Evolutionary conservation across 768 basidiomycete genomes (phyloP).

Genomic region (Pisolithus tinctorius): DNA sequence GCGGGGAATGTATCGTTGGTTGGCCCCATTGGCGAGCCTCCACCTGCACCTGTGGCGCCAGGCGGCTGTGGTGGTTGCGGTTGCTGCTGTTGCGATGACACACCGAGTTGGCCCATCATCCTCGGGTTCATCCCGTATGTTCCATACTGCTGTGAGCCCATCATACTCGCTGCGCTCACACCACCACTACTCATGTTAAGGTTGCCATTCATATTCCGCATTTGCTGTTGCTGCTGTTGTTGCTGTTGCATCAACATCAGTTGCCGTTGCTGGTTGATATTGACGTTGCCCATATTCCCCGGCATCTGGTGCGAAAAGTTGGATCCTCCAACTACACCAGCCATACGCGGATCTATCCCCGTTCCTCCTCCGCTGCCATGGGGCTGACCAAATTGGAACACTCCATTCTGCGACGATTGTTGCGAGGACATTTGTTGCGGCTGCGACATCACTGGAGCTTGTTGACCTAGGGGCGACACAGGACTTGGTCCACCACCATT

Average conservation of each 20-base stretch:
- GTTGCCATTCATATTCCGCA: slow-evolving; percentile 21
- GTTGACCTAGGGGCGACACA: slow-evolving; percentile 23
- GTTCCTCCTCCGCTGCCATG: slow-evolving; percentile 10
- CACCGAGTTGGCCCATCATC: slow-evolving; percentile 35
- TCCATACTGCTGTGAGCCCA: slow-evolving; percentile 28
- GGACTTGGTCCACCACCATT: slow-evolving; percentile 22
- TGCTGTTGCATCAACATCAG: slow-evolving; percentile 35
- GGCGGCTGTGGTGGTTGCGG: slow-evolving; percentile 8
- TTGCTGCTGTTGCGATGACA: slow-evolving; percentile 11
- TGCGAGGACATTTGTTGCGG: slow-evolving; percentile 22
- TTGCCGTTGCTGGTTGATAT: slow-evolving; percentile 39
- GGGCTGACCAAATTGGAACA: slow-evolving; percentile 24
- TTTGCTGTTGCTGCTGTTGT: slow-evolving; percentile 24
- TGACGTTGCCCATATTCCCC: slow-evolving; percentile 24
- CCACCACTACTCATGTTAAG: slow-evolving; percentile 13
- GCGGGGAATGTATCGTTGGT: slow-evolving; percentile 39
- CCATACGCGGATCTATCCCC: slow-evolving; percentile 28
- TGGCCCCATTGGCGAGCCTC: slow-evolving; percentile 40
- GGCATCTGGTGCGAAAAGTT: slow-evolving; percentile 25
- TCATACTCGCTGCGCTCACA: slow-evolving; percentile 18
- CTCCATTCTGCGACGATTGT: slow-evolving; percentile 24
- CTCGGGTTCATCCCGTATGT: slow-evolving; percentile 35
- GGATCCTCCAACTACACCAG: slow-evolving; percentile 3
- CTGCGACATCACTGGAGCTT: slow-evolving; percentile 24
- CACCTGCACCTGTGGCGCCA: slow-evolving; percentile 12